Base-by-base conservation (phyloP, 768 basidiomycete species). In the Rubroboletus pulcherrimus region DNA sequence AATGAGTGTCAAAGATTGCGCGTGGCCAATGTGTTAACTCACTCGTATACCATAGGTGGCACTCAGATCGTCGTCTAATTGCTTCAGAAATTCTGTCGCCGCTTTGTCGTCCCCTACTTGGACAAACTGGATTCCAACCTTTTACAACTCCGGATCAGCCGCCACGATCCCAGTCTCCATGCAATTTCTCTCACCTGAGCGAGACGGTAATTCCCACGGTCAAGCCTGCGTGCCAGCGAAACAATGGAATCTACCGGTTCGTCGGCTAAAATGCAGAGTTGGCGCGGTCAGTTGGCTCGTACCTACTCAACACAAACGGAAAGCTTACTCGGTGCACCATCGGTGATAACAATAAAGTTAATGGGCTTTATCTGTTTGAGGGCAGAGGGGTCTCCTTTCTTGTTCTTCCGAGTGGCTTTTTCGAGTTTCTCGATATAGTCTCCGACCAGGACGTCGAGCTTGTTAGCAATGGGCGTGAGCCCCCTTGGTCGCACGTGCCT, bases 51-150 rank as follows among this genome's bases (percentile, higher is more conserved):
- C 65, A 61, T 80, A 69, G 6, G 54, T 70, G 2, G 56, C 59
- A 12, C 74, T 61, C 35, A 90, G 69, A 11, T 75, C 79, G 60
- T 88, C 79, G 59, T 90, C 89, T 12, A 89, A 73, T 51, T 79
- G 71, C 53, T 74, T 66, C 43, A 83, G 74, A 61, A 66, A 86
- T 62, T 69, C 71, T 3, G 75, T 60, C 43, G 83, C 74, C 56
- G 65, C 43, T 49, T 60, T 35, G 54, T 65, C 61, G 65, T 80
- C 66, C 5, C 88, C 88, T 35, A 91, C 81, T 67, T 90, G 89
- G 1, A 91, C 79, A 49, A 91, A 87, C 59, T 87, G 86, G 29
- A 88, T 79, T 0, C 86, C 84, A 17, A 87, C 74, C 79, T 87
- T 65, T 26, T 56, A 43, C 31, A 65, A 37, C 24, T 4, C 29